Evolutionary conservation across 257 asterid species (phyloP), one percentile per base, ranked within the genome.

Genomic region (Ballota nigra): DNA sequence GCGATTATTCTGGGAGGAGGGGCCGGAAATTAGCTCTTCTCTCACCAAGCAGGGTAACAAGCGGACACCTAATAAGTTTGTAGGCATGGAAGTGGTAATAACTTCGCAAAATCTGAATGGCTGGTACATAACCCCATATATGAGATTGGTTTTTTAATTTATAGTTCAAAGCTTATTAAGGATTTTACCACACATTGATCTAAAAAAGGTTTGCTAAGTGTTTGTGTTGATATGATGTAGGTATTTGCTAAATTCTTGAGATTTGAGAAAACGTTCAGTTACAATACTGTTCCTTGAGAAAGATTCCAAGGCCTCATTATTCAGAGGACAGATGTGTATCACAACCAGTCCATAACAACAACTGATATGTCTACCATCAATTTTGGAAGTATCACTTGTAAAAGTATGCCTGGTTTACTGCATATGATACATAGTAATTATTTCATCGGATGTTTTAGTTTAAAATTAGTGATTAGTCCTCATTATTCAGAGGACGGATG

Each of bases 31-130:
- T n/a, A n/a, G n/a, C n/a, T n/a, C n/a, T n/a, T n/a, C n/a, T n/a
- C n/a, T n/a, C n/a, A 79, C 41, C 62, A 58, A 76, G 84, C 96
- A 94, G 98, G 98, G 98, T 70, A 94, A 94, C 84, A 83, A 91
- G 80, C 85, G 97, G 85, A 94, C 98, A 33, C 97, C 97, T 59
- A 96, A 91, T 81, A 94, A 94, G 72, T 89, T 91, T 84, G 97
- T 94, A 31, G 97, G 97, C 72, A 94, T 88, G 83, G 98, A 91
- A 84, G 98, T 97, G 65, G 83, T 91, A 77, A 87, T 91, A 76
- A 94, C 97, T 4, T 86, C 96, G 56, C 96, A 86, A 75, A 85
- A 97, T 86, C 95, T 91, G 45, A 94, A 94, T 84, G 99, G 99
- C 88, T 94, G 99, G 99, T 94, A 75, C 29, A 34, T 52, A 34